Percentiles rank a stretch among this genome's conserved stretches.
Evolutionary conservation across 2,329 filamentous ascomycete genomes (phyloP).

Genomic region (Talaromyces sp.): DNA sequence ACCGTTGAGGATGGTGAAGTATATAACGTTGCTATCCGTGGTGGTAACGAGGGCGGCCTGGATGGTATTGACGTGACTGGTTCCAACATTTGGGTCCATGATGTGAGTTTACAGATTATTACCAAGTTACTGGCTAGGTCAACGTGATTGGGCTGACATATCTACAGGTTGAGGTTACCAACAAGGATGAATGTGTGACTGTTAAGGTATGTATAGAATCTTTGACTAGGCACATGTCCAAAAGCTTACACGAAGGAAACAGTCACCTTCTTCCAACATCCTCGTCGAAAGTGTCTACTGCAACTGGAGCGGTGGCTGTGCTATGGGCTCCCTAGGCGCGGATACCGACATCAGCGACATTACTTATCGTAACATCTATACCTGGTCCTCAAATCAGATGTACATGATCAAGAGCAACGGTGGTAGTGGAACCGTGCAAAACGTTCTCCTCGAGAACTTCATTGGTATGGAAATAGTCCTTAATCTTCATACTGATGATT

Average conservation of each 20-base stretch:
- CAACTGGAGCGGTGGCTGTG: conserved; percentile 58
- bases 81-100: conserved; percentile 56
- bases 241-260: neutral
- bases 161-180: conserved; percentile 45
- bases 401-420: conserved; percentile 61
- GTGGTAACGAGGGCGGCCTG: conserved; percentile 50
- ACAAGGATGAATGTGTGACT: conserved; percentile 60
- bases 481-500: neutral
- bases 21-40: conserved; percentile 55
- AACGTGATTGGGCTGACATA: neutral
- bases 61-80: conserved; percentile 57
- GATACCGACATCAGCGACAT: conserved; percentile 52
- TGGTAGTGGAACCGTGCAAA: conserved; percentile 51
- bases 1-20: conserved; percentile 52
- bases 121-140: too few species aligned
- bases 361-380: conserved; percentile 56
- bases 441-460: conserved; percentile 55
- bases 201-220: conserved; percentile 42
- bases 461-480: conserved; percentile 34
- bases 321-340: conserved; percentile 53
- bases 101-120: too few species aligned
- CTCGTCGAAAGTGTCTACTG: conserved; percentile 60
- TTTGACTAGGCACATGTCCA: neutral
- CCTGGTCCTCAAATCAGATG: conserved; percentile 59
- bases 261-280: conserved; percentile 52